Evolutionary conservation across 1,139 yeast species (phyloP).

Genomic region (Ogataea hybrid): DNA sequence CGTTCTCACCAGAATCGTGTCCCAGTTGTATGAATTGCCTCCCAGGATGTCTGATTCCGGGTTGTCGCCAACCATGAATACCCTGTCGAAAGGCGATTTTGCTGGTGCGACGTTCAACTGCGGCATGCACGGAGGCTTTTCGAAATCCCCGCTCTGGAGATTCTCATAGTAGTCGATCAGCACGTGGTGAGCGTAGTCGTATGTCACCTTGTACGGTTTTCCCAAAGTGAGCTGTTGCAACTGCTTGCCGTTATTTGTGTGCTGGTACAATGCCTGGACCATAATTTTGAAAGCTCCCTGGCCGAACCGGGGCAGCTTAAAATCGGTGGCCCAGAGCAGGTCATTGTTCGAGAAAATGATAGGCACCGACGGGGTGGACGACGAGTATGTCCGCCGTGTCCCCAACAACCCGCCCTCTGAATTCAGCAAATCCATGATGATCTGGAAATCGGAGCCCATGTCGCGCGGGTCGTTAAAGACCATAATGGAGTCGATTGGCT

Average conservation of each 20-base stretch:
- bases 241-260: slow-evolving; percentile 46
- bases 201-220: slow-evolving; percentile 78
- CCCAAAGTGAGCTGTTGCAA: slow-evolving; percentile 69
- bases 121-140: slow-evolving; percentile 37
- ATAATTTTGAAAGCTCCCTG: slow-evolving; percentile 84
- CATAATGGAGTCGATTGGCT: slow-evolving; percentile 71
- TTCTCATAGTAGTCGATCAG: slow-evolving; percentile 57
- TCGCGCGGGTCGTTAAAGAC: slow-evolving; percentile 93
- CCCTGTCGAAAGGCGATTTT: slow-evolving; percentile 47
- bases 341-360: slow-evolving; percentile 86
- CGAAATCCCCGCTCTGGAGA: slow-evolving; percentile 28
- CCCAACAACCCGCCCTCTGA: slow-evolving; percentile 67
- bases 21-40: slow-evolving; percentile 87
- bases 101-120: slow-evolving; percentile 36
- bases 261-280: slow-evolving; percentile 61
- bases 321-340: slow-evolving; percentile 88
- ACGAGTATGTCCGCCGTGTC: slow-evolving; percentile 43
- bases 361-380: slow-evolving; percentile 61
- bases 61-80: slow-evolving; percentile 96
- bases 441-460: slow-evolving; percentile 81
- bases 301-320: slow-evolving; percentile 77
- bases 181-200: slow-evolving; percentile 78
- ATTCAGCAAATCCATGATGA: slow-evolving; percentile 68
- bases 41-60: slow-evolving; percentile 92
- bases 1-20: slow-evolving; percentile 74